Percentiles rank a stretch among this genome's conserved stretches.
These are phyloP conservation scores for Rhynchosporium graminicola DNA, from an alignment of 2,329 filamentous ascomycete genomes.

Conservation along the genomic window DNA sequence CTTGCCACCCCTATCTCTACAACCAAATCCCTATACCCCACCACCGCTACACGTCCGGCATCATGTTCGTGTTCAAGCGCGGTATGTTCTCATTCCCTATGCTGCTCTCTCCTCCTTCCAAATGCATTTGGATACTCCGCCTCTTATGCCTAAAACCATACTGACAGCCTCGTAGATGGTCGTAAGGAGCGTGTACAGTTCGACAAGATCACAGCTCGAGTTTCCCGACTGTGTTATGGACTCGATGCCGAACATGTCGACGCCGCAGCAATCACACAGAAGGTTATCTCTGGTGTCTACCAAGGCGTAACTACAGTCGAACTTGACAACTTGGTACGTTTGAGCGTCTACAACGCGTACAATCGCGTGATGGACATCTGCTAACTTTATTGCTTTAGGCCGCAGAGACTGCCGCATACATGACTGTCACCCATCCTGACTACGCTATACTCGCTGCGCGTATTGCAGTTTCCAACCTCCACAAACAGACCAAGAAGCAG, in stretches of 20 bases:
- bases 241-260: conserved; percentile 95
- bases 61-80: conserved; percentile 43
- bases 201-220: conserved; percentile 99
- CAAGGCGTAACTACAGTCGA: conserved; percentile 96
- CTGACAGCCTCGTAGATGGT: conserved; percentile 65
- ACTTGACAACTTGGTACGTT: conserved; percentile 89
- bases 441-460: conserved; percentile 98
- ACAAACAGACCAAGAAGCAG: conserved; percentile 99
- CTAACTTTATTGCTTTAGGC: conserved; percentile 53
- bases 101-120: not conserved
- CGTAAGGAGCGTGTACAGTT: conserved; percentile 99
- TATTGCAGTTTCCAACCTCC: conserved; percentile 98
- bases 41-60: conserved; percentile 27
- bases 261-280: conserved; percentile 96
- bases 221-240: conserved; percentile 96
- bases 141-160: not conserved
- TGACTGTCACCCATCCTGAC: conserved; percentile 99
- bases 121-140: not conserved
- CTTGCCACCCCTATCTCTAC: conserved; percentile 12
- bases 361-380: conserved; percentile 18
- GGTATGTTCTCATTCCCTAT: conserved; percentile 36
- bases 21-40: conserved; percentile 9
- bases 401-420: conserved; percentile 98
- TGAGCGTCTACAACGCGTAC: conserved; percentile 23
- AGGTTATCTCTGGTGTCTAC: conserved; percentile 99